phyloP scores from a whole-genome alignment of 441 rosid species.

The Kokia cookei region DNA sequence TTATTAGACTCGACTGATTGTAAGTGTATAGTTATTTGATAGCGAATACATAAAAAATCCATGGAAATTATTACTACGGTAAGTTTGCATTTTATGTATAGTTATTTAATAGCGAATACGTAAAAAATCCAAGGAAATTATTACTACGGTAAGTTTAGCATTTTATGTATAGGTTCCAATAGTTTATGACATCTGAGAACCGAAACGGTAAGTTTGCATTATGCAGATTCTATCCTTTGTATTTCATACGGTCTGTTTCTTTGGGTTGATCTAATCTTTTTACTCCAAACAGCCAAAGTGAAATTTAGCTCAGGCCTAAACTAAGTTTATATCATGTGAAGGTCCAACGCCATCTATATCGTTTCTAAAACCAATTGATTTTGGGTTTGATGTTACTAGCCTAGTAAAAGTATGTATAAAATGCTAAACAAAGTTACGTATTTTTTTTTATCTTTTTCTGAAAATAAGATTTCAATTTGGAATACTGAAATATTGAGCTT shows the following conservation, averaged over 20 bases:
- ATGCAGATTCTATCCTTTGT: not conserved
- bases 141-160: too few relatives aligned
- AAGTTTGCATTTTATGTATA: too few relatives aligned
- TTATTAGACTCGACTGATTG: not conserved
- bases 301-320: not conserved
- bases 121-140: not conserved
- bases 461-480: too few relatives aligned
- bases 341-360: not conserved
- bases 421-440: too few relatives aligned
- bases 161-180: not conserved
- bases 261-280: not conserved
- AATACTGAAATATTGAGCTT: too few relatives aligned
- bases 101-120: not conserved
- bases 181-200: not conserved
- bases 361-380: not conserved
- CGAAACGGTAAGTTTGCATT: not conserved
- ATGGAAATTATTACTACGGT: not conserved
- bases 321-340: not conserved
- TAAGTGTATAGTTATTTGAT: not conserved
- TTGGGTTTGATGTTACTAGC: not conserved
- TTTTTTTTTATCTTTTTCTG: too few relatives aligned
- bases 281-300: not conserved
- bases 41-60: not conserved
- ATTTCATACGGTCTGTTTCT: not conserved
- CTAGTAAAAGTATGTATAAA: not conserved